A percentile compares a stretch with the other conserved stretches of the same genome.
These are phyloP conservation scores for Fraxinus xanthoxyloides DNA, from an alignment of 305 asterid species.

Conservation along the genomic window DNA sequence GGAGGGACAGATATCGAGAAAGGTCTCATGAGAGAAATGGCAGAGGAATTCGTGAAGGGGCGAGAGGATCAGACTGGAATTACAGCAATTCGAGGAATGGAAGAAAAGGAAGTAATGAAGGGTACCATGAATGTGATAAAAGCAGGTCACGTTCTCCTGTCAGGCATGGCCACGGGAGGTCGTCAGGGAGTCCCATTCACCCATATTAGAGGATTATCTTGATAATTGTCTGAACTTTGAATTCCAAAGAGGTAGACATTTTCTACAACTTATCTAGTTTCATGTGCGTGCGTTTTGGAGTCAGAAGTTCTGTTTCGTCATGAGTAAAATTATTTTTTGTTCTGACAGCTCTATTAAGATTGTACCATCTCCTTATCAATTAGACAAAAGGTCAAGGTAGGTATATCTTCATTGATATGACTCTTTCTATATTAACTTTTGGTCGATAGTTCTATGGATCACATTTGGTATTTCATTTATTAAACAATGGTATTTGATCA, in stretches of 20 bases:
- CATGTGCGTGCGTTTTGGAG: constrained; percentile 52
- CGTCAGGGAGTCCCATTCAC: constrained; percentile 68
- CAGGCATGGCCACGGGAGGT: constrained; percentile 58
- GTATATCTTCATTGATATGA: constrained; percentile 57
- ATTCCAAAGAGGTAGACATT: constrained; percentile 78
- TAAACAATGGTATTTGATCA: constrained; percentile 27
- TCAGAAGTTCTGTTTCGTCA: constrained; percentile 47
- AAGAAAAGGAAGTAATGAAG: constrained; percentile 76
- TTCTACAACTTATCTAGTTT: constrained; percentile 33
- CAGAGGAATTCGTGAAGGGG: constrained; percentile 61
- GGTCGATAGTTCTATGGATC: constrained; percentile 29
- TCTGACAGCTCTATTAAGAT: constrained; percentile 91
- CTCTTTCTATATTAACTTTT: constrained; percentile 31
- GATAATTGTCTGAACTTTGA: constrained; percentile 53
- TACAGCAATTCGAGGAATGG: constrained; percentile 59
- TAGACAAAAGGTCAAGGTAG: constrained; percentile 89
- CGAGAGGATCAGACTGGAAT: constrained; percentile 59
- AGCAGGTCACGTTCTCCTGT: constrained; percentile 75
- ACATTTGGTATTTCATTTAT: constrained; percentile 23
- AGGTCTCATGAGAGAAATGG: constrained; percentile 64
- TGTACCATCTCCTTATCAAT: constrained; percentile 64
- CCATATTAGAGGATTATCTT: constrained; percentile 51
- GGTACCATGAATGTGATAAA: constrained; percentile 59
- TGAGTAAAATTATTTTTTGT: constrained; percentile 79
- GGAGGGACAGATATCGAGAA: constrained; percentile 47